phyloP scores from a whole-genome alignment of 1,284 basidiomycete genomes.

The Ceratobasidium sp. region DNA sequence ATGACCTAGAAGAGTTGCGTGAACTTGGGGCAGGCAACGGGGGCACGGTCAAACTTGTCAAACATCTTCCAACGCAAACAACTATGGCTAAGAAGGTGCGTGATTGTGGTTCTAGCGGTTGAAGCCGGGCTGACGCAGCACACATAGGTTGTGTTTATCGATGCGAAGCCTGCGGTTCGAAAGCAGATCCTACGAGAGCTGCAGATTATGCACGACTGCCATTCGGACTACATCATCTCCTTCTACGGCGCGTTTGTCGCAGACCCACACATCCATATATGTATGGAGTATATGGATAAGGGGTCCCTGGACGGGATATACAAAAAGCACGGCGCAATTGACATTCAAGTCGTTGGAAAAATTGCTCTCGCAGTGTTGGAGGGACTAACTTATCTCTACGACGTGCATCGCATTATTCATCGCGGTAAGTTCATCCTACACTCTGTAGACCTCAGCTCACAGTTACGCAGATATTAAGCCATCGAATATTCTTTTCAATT shows the following conservation, averaged over 20 bases:
- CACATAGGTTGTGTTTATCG: slow-evolving; percentile 91
- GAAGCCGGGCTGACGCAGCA: slow-evolving; percentile 21
- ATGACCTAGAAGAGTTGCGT: slow-evolving; percentile 81
- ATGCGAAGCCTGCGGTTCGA: slow-evolving; percentile 95
- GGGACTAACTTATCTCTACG: slow-evolving; percentile 97
- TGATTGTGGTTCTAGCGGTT: slow-evolving; percentile 35
- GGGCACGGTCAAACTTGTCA: slow-evolving; percentile 95
- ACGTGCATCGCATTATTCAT: slow-evolving; percentile 98
- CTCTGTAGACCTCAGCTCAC: background rate
- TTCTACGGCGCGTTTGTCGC: slow-evolving; percentile 96
- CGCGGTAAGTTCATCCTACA: slow-evolving; percentile 67
- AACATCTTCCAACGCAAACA: slow-evolving; percentile 86
- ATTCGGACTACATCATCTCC: slow-evolving; percentile 91
- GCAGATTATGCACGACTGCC: slow-evolving; percentile 98
- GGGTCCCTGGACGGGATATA: slow-evolving; percentile 92
- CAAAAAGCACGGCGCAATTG: slow-evolving; percentile 89
- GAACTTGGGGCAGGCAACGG: slow-evolving; percentile 98
- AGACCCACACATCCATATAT: slow-evolving; percentile 98
- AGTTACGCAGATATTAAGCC: slow-evolving; percentile 89
- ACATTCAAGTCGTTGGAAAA: slow-evolving; percentile 87
- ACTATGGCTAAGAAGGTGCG: slow-evolving; percentile 95
- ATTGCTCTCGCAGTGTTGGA: slow-evolving; percentile 93
- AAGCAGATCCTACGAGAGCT: slow-evolving; percentile 98
- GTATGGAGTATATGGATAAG: slow-evolving; percentile 98
- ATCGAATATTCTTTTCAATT: slow-evolving; percentile 96